Evolutionary conservation across 768 basidiomycete species (phyloP), one percentile per base, ranked within the genome.

Genomic region (Mycena maculata): DNA sequence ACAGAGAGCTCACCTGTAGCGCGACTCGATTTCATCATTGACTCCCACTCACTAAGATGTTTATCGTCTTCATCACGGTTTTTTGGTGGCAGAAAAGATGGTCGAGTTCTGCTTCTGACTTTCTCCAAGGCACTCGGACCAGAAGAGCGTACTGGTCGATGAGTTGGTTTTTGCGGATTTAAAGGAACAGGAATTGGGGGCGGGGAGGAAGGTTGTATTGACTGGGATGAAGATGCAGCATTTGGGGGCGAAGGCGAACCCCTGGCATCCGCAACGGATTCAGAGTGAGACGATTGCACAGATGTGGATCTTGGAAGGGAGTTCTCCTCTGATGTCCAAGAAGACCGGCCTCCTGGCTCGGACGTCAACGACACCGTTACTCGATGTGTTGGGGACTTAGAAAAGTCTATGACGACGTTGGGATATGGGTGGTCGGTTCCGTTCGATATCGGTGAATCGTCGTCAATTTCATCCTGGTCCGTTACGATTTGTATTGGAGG

Each of bases 1-100:
- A 60, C 47, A 36, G 28, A 54, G 12, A 12, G 79, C 85, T 75
- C 65, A 94, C 94, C 93, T 69, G 90, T 86, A 20, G 79, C 77
- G 57, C 91, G 88, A 79, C 92, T 94, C 48, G 83, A 88, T 69
- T 88, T 89, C 91, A 95, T 94, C 94, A 97, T 97, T 36, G 84
- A 79, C 73, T 94, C 87, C 92, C 95, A 96, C 74, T 92, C 92
- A 5, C 90, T 87, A 75, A 94, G 82, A 78, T 97, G 95, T 71
- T 91, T 96, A 52, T 83, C 78, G 74, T 96, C 95, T 77, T 97
- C 95, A 63, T 86, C 75, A 30, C 85, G 86, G 52, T 78, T 80
- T 75, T 97, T 97, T 8, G 95, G 95, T 25, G 95, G 95, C n/a
- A 96, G 82, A 75, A 90, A 91, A 6, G 84, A 78, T 20, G 93